Conservation (phyloP, 805 yeast species). For the Komagataella kurtzmanii region DNA sequence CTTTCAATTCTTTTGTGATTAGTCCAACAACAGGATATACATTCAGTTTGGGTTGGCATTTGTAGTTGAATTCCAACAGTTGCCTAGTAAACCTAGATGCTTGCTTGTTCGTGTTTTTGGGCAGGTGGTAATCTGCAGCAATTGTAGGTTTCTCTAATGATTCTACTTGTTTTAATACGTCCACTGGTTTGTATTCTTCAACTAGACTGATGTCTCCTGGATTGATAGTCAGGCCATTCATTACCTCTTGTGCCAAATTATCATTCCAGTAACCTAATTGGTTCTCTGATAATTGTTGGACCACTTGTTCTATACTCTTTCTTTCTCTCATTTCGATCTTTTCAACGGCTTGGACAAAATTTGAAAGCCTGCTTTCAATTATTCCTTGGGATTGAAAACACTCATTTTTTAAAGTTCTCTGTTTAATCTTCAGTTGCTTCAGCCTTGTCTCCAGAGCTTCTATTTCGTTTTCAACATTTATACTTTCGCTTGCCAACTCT, state of each 20-base stretch:
- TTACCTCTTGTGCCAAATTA: not conserved
- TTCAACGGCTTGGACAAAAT: conserved; percentile 23
- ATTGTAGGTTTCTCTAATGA: not conserved
- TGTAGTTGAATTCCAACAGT: too few relatives aligned
- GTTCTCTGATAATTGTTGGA: not conserved
- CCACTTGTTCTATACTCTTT: not conserved
- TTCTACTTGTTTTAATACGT: not conserved
- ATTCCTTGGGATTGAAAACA: conserved; percentile 33
- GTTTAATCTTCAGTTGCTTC: conserved; percentile 17
- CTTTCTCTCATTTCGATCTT: conserved; percentile 7
- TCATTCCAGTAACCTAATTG: not conserved
- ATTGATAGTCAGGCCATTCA: not conserved
- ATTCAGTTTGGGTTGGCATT: not conserved
- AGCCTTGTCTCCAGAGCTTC: conserved; percentile 22
- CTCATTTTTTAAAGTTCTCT: conserved; percentile 21
- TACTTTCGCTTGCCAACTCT: not conserved
- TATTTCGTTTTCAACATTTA: conserved; percentile 17
- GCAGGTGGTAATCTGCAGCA: not conserved
- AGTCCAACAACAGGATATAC: not conserved
- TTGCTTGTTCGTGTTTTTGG: not conserved
- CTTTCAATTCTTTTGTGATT: not conserved
- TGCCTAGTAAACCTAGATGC: not conserved
- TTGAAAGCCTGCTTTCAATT: conserved; percentile 32
- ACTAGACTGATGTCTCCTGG: not conserved
- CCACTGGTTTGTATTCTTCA: not conserved